Evolutionary conservation across 805 yeast genomes (phyloP).

Genomic region (Candida easanensis): DNA sequence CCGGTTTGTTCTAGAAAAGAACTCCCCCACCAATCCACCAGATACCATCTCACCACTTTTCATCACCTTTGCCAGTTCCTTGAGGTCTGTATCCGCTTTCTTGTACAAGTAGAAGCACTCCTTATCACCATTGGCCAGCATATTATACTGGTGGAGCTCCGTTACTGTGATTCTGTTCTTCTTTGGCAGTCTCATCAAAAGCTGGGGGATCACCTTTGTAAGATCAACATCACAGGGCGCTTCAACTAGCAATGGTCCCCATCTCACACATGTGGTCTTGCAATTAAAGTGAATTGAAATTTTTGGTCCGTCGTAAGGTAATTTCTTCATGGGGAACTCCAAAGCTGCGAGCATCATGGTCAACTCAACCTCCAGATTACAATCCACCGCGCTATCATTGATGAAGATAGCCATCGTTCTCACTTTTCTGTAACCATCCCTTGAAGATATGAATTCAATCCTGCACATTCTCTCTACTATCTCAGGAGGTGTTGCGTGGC

Average conservation of each 20-base stretch:
- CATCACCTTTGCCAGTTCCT: background rate
- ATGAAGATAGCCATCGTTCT: background rate
- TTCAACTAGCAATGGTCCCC: background rate
- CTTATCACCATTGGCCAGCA: background rate
- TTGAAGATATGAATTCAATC: background rate
- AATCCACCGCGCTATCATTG: background rate
- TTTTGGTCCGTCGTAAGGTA: background rate
- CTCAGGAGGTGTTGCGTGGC: background rate
- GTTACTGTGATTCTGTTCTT: constrained; percentile 3
- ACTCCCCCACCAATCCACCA: background rate
- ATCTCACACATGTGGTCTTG: background rate
- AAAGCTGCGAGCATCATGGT: background rate
- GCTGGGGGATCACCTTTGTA: background rate
- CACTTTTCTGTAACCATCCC: background rate
- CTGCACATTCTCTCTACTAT: constrained; percentile 3
- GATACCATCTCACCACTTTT: background rate
- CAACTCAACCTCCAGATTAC: constrained; percentile 1
- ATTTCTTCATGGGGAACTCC: constrained; percentile 1
- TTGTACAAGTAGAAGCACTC: constrained; percentile 7
- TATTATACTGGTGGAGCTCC: background rate
- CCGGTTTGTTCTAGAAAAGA: background rate
- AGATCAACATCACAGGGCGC: constrained; percentile 2
- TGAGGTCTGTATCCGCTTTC: background rate
- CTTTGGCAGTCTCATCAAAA: background rate
- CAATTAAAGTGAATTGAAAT: background rate